A percentile compares a stretch with the other conserved stretches of the same genome.
These are phyloP conservation scores for Exobasidium rhododendri DNA, from an alignment of 1,284 basidiomycete species.

Conservation along the genomic window DNA sequence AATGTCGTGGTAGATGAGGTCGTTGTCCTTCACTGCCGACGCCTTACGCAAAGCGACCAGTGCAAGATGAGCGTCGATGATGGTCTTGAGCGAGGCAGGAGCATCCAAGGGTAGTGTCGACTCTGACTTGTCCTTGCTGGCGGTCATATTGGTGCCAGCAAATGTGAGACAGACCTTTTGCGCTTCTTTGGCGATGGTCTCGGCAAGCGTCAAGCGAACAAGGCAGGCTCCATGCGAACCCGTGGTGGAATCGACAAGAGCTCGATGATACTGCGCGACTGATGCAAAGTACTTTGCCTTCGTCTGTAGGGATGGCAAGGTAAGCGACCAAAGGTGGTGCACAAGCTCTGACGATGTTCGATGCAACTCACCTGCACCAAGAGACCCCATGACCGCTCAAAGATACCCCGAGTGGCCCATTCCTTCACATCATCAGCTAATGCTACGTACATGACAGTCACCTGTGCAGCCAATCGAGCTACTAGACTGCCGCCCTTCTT, in stretches of 20 bases:
- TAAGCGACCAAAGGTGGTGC: neutral
- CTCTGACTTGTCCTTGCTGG: conserved; percentile 28
- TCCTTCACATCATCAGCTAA: conserved; percentile 88
- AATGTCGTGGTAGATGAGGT: conserved; percentile 96
- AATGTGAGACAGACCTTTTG: conserved; percentile 69
- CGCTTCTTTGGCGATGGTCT: conserved; percentile 80
- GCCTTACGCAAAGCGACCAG: conserved; percentile 72
- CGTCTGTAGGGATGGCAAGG: conserved; percentile 60
- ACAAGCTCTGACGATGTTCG: too few species aligned
- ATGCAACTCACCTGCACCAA: conserved; percentile 67
- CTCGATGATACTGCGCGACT: conserved; percentile 81
- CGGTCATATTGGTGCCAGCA: conserved; percentile 68
- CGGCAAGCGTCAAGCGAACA: conserved; percentile 74
- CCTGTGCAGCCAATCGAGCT: conserved; percentile 79
- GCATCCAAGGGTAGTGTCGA: conserved; percentile 81
- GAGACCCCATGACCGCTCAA: conserved; percentile 90
- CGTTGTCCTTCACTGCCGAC: conserved; percentile 83
- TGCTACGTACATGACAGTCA: conserved; percentile 73
- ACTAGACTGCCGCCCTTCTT: conserved; percentile 70
- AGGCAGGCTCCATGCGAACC: conserved; percentile 83
- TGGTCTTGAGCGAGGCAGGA: conserved; percentile 70
- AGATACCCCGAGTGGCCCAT: conserved; percentile 89
- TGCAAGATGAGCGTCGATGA: conserved; percentile 77
- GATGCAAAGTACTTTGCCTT: conserved; percentile 88
- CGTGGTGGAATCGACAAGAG: conserved; percentile 71